Evolutionary conservation across 2,329 filamentous ascomycete genomes (phyloP), one percentile per base, ranked within the genome.

Genomic region (Cercospora canescens): DNA sequence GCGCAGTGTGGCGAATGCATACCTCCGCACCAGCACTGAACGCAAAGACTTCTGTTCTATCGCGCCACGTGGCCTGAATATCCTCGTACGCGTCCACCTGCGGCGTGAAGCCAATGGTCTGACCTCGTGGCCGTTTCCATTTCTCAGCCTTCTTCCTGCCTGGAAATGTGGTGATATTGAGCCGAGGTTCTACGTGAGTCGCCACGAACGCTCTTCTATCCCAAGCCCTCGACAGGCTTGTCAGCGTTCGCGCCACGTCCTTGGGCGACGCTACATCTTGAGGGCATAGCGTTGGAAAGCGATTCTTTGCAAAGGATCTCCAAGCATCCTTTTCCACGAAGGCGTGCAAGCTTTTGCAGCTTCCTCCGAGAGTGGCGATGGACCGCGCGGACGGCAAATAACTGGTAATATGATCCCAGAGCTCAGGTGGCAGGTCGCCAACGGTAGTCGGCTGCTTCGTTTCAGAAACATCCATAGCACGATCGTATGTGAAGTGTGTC

Each of bases 11-110:
- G 70, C 82, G 84, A 11, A 82, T 78, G 4, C 85, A 76, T 9
- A 90, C 73, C 64, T 87, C 82, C 2, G 87, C 84, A 1, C 85
- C 88, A 12, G 87, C 87, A 60, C 87, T 87, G 82, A 86, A 88
- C 2, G 82, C 85, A 7, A 90, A 74, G 0, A 86, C 82, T 72
- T 89, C 87, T 70, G 81, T 82, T 69, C 84, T 79, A 56, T 84
- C 79, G 55, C 76, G 75, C 82, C 83, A 86, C 64, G 76, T 77
- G 1, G 67, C 62, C 6, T 67, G 71, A 48, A 74, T 63, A 11
- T 72, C 67, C 60, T 76, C 75, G 32, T 69, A 72, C 3, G 74
- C 74, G 57, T 76, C 75, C 14, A 76, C 50, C 18, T 75, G 73
- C 18, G 88, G 87, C 26, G 83, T 83, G 69, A 87, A 89, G 3